Conservation (phyloP, 31 red algal species). For the Porphyra umbilicalis region DNA sequence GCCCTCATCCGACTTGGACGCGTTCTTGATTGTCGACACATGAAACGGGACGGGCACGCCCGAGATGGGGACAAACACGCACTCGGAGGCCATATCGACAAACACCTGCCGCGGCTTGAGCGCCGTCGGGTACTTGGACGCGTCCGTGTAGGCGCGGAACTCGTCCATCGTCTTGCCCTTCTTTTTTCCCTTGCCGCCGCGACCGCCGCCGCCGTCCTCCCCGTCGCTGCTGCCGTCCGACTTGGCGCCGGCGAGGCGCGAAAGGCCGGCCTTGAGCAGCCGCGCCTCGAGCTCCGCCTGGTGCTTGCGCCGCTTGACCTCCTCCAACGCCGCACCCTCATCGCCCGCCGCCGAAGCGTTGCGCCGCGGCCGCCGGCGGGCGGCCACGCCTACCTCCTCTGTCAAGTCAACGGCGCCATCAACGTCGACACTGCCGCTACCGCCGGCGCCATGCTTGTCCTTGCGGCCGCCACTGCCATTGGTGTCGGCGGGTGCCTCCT, state of each 20-base stretch:
- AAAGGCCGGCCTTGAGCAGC: slow-evolving; percentile 53
- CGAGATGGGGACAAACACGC: slow-evolving; percentile 83
- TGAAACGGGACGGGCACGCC: slow-evolving; percentile 95
- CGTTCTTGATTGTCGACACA: slow-evolving; percentile 87
- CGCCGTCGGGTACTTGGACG: slow-evolving; percentile 36
- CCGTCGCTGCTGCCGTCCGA: slow-evolving; percentile 2
- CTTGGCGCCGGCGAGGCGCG: slow-evolving; percentile 30
- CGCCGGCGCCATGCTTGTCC: slow-evolving; percentile 7
- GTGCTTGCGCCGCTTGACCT: slow-evolving; percentile 58
- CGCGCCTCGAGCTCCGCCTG: slow-evolving; percentile 64
- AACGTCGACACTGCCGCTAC: background rate
- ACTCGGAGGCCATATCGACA: slow-evolving; percentile 82
- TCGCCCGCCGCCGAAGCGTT: slow-evolving; percentile 21
- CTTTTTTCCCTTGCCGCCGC: slow-evolving; percentile 2
- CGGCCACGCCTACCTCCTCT: background rate
- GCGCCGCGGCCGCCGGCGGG: slow-evolving; percentile 23
- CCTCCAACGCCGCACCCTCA: slow-evolving; percentile 51
- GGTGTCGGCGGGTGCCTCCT: slow-evolving; percentile 30
- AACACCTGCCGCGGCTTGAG: slow-evolving; percentile 55
- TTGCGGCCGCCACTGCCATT: background rate
- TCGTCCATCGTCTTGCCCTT: slow-evolving; percentile 64
- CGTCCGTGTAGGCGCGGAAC: slow-evolving; percentile 40
- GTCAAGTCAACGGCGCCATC: background rate
- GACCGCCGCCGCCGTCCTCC: background rate
- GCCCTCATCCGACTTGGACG: slow-evolving; percentile 73